These are phyloP conservation scores for Boletus edulis DNA, from an alignment of 768 basidiomycete species.

Conservation along the genomic window DNA sequence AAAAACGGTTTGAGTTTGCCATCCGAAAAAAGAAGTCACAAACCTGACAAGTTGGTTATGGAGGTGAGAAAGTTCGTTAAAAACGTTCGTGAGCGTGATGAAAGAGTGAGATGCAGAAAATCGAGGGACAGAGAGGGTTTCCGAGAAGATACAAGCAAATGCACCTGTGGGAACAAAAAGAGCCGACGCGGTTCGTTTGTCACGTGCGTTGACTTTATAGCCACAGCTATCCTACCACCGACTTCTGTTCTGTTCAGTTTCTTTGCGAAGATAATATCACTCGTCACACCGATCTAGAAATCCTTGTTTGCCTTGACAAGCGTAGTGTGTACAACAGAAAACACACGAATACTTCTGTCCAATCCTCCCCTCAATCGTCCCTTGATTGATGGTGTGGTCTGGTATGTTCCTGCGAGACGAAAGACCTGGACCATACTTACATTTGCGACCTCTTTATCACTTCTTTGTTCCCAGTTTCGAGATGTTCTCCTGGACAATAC, in stretches of 20 bases:
- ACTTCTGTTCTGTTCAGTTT: too few species aligned
- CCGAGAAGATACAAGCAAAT: conserved; percentile 6
- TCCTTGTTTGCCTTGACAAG: neutral
- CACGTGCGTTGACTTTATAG: conserved; percentile 33
- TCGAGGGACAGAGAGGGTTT: conserved; percentile 2
- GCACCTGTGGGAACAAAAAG: conserved; percentile 17
- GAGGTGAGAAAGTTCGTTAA: conserved; percentile 15
- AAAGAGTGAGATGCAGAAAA: conserved; percentile 5
- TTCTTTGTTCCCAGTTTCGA: conserved; percentile 15
- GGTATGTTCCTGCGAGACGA: neutral
- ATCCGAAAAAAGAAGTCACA: conserved; percentile 2
- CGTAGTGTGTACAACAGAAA: neutral
- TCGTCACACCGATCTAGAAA: too few species aligned
- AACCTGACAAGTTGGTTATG: conserved; percentile 14
- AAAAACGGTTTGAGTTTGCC: neutral
- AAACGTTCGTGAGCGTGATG: conserved; percentile 6
- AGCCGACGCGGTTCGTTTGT: conserved; percentile 31
- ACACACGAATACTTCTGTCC: neutral
- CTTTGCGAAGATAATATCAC: too few species aligned
- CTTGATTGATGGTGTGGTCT: neutral
- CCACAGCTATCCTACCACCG: too few species aligned
- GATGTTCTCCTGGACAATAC: conserved; percentile 23
- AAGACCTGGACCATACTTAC: neutral
- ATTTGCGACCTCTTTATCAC: neutral
- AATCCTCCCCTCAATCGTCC: neutral